Evolutionary conservation across 768 basidiomycete genomes (phyloP), one percentile per base, ranked within the genome.

Genomic region (Tylopilus plumbeoviolaceoides): DNA sequence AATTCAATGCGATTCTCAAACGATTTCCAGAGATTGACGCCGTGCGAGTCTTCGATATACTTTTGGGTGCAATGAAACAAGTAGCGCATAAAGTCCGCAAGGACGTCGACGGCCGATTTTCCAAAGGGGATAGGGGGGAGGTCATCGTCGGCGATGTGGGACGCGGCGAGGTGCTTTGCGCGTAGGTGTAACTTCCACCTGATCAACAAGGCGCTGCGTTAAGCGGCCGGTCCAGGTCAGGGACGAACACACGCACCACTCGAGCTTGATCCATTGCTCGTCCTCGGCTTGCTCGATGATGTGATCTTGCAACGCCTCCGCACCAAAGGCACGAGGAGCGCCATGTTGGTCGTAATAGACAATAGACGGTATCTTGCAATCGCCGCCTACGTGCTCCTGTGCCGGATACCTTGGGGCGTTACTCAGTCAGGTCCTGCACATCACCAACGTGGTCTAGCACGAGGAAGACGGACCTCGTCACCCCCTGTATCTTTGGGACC

Each of bases 41-140:
- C 81, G 40, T 79, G 76, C 3, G 73, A 71, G 21, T 81, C 77
- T 28, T 67, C 60, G 44, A 84, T 82, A 50, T 78, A 83, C 5
- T 61, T 64, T 41, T 65, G 69, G 0, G 75, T 72, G 47, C 80
- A 79, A 5, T 67, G 38, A 38, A 70, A 73, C 4, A 84, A 60
- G 49, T 80, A 81, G 1, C 57, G 56, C 50, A 81, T 64, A 50
- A 78, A 78, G 55, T 81, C 78, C 5, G 73, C 72, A 28, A 81
- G 71, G 44, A 81, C 69, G 28, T 74, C 70, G 17, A 73, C 62
- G 0, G 70, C 65, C 14, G 72, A 69, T 50, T 77, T 79, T 14
- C 72, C 70, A 1, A 54, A 17, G 0, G 79, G 80, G 7, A 81
- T 68, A 3, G 72, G 71, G 1, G 72, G 74, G 10, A 78, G 45